phyloP scores from a whole-genome alignment of 257 asterid species.

The Agastache rugosa region DNA sequence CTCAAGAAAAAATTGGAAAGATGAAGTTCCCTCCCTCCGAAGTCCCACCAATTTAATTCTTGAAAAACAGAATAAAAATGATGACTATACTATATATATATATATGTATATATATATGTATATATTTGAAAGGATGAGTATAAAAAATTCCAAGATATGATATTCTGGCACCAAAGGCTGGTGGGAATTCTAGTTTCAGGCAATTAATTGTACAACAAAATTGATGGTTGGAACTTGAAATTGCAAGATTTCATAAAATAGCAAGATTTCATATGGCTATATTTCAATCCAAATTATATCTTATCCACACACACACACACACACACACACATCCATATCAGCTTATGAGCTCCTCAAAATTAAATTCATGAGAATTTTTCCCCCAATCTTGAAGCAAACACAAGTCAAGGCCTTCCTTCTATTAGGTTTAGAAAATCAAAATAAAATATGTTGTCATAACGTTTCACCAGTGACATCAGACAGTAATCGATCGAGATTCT shows the following conservation, averaged over 20 bases:
- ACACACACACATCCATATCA: constrained; percentile 17
- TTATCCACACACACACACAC: not conserved
- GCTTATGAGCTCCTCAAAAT: not conserved
- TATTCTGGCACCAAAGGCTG: not conserved
- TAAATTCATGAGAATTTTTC: not conserved
- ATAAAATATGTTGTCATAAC: not conserved
- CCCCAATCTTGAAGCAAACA: not conserved
- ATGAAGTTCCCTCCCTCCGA: not conserved
- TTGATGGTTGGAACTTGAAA: not conserved
- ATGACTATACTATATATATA: not conserved
- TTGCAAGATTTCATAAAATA: not conserved
- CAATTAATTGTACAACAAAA: not conserved
- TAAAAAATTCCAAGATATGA: not conserved
- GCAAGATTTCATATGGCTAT: constrained; percentile 19
- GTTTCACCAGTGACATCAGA: no score
- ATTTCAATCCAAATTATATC: not conserved
- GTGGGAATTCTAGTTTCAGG: not conserved
- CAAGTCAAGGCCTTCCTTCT: not conserved
- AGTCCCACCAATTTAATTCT: not conserved
- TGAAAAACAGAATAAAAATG: not conserved
- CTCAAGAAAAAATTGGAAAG: not conserved
- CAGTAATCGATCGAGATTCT: constrained; percentile 12
- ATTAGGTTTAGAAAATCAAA: not conserved
- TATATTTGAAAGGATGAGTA: not conserved
- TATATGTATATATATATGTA: no score